phyloP scores from a whole-genome alignment of 495 filamentous ascomycete species.

The Neurospora sp. region DNA sequence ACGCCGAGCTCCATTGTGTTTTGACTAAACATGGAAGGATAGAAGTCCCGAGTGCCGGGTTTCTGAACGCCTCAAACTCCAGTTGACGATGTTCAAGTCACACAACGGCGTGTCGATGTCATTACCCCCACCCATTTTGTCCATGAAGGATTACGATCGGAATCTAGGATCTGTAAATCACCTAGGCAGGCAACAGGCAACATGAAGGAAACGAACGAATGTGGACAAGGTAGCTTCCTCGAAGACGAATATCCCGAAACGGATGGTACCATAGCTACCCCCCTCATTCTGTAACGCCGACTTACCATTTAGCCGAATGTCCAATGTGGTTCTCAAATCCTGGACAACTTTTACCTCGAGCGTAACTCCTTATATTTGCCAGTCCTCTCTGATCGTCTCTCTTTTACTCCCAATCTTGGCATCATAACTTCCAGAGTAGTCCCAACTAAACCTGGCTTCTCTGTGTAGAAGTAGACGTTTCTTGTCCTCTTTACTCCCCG shows the following conservation, averaged over 20 bases:
- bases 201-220: neutral
- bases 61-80: neutral
- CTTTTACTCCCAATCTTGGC: neutral
- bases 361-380: neutral
- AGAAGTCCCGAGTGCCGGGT: neutral
- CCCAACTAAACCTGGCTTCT: neutral
- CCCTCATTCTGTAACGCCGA: neutral
- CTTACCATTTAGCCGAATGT: neutral
- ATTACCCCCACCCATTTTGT: neutral
- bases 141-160: neutral
- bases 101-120: neutral
- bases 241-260: neutral
- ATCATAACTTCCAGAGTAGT: neutral
- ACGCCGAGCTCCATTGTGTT: neutral
- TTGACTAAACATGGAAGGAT: neutral
- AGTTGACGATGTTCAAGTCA: neutral
- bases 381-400: neutral
- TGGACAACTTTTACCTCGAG: neutral
- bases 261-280: neutral
- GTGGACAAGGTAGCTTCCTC: neutral
- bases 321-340: neutral
- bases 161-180: neutral
- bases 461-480: neutral
- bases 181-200: neutral
- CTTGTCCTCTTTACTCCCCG: neutral